A percentile compares a stretch with the other conserved stretches of the same genome.
phyloP scores from a whole-genome alignment of 2,329 filamentous ascomycete genomes.

The Trichophyton mentagrophytes region DNA sequence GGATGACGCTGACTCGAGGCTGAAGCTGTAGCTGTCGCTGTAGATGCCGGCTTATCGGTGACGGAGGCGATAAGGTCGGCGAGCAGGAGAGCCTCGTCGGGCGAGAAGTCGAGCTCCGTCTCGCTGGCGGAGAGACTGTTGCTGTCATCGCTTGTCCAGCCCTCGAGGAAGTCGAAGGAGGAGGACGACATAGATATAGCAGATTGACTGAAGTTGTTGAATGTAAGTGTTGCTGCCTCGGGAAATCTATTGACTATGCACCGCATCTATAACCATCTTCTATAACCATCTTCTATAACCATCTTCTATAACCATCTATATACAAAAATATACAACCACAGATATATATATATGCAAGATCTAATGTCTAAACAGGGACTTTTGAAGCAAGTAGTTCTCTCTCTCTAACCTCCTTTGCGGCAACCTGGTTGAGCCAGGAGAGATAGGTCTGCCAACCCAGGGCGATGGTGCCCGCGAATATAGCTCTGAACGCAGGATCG shows the following conservation, averaged over 20 bases:
- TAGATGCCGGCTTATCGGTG: slow-evolving; percentile 16
- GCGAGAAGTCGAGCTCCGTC: slow-evolving; percentile 50
- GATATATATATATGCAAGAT: background rate
- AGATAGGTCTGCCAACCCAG: slow-evolving; percentile 91
- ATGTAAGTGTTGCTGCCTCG: background rate
- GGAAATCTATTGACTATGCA: background rate
- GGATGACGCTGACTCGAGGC: too few relatives aligned
- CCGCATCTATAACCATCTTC: background rate
- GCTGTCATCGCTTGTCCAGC: slow-evolving; percentile 3
- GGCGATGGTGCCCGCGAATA: slow-evolving; percentile 67
- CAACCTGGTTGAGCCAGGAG: slow-evolving; percentile 62
- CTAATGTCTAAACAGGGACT: background rate
- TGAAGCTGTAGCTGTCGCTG: too few relatives aligned
- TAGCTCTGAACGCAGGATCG: slow-evolving; percentile 61
- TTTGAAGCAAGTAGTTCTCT: background rate
- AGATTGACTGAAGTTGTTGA: background rate
- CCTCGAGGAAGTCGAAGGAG: background rate
- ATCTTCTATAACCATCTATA: background rate
- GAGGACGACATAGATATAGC: background rate
- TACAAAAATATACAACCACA: background rate
- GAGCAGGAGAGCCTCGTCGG: slow-evolving; percentile 44
- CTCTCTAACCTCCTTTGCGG: slow-evolving; percentile 44
- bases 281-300: background rate
- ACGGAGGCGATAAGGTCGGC: slow-evolving; percentile 28
- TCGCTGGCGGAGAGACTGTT: slow-evolving; percentile 10